Evolutionary conservation across 805 yeast species (phyloP), one percentile per base, ranked within the genome.

Genomic region (Suhomyces xylopsoci): DNA sequence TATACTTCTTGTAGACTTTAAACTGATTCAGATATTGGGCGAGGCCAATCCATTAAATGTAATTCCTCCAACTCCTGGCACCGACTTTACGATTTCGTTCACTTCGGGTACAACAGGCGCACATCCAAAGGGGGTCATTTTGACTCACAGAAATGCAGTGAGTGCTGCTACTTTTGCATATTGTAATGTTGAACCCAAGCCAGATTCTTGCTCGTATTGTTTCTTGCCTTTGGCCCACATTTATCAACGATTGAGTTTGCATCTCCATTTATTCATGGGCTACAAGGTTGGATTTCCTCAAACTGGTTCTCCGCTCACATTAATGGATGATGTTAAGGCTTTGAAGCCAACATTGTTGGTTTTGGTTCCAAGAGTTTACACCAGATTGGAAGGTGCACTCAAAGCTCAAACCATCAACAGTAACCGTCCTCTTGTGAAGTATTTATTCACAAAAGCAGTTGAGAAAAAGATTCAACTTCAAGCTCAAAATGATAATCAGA

Each of bases 71-170:
- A 58, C 58, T 45, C 62, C 69, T 19, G 71, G 73, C 10, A 57
- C 76, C 10, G 55, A 68, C 22, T 73, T 67, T 57, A 74, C 80
- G 20, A 73, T 76, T 28, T 71, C 76, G 19, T 76, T 77, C 53
- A 71, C 80, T 45, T 86, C 88, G 6, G 78, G 81, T 42, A 84
- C 90, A 20, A 83, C 88, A n/a, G 92, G 94, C 51, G 80, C 84
- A 43, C 60, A 68, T 51, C 90, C 93, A 55, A 88, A 88, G 72
- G 93, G 93, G 61, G 93, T 85, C 24, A 81, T 83, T 28, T 71
- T 86, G 55, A 53, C 63, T 15, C 70, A 66, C 42, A 49, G 49
- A 14, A 58, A 54, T 42, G 63, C 62, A 4, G 59, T 62, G 19
- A 50, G 63, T 12, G 63, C 60, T 17, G 54, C 57, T 7, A 55